Evolutionary conservation across 331 rosid species (phyloP), one percentile per base, ranked within the genome.

Genomic region (Ulmus americana): DNA sequence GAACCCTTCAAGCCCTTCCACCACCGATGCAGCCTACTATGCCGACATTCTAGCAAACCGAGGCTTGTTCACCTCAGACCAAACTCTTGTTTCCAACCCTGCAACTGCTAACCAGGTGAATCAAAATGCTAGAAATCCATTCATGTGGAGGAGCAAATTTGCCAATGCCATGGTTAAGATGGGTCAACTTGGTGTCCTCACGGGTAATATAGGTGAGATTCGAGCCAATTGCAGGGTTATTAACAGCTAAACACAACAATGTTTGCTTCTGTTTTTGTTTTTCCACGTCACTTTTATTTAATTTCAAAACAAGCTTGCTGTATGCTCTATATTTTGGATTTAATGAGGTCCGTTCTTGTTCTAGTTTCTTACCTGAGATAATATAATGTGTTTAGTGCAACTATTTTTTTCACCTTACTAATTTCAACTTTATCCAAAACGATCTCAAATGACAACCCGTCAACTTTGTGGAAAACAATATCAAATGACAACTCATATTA

Each of bases 81-180:
- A 86, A 54, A 65, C 87, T 39, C 88, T 88, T 58, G 46, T 88
- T 49, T 67, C 74, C 0, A 58, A 59, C 70, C 3, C 77, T 10
- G 58, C 22, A 43, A 80, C 95, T 40, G 84, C 84, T 9, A 73
- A 45, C 47, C 84, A 68, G 71, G 88, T 80, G 63, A 55, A 68
- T 7, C 81, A 74, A 39, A 64, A 79, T 64, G 86, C 87, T 6
- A 71, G 63, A 74, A 39, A 65, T 15, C 67, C 83, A 4, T 11
- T 38, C 50, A 61, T 79, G 1, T 89, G 96, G 95, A 52, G 59
- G 53, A 42, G 6, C 43, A 78, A 78, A 9, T 80, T 89, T 67
- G 83, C 88, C 0, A 77, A 64, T 52, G 91, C 95, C 13, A 86
- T 86, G 86, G 81, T 86, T 53, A 89, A 86, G 73, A 84, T 89